Evolutionary conservation across 1,284 basidiomycete genomes (phyloP), one percentile per base, ranked within the genome.

Genomic region (Irpex rosettiformis): DNA sequence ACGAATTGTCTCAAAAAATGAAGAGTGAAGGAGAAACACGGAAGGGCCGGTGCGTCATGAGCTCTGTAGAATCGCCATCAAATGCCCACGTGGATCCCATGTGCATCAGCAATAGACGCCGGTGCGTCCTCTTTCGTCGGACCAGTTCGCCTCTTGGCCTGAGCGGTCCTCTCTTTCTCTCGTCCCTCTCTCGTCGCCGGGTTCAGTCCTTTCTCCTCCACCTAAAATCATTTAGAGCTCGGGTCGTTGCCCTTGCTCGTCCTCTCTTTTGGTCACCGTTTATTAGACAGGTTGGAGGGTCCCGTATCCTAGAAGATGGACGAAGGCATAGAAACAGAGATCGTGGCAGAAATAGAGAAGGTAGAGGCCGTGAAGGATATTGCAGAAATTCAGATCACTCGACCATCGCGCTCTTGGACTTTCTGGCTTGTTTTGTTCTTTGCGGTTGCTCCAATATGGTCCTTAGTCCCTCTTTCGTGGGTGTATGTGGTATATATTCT

Each of bases 361-460:
- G 62, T 63, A 58, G 47, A 24, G 48, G 25, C 48, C 8, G 48
- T 65, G 55, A 62, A 65, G 6, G 69, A 70, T 54, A 57, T 71
- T 57, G 64, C 71, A 33, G 73, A 75, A 52, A 59, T 57, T 22
- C 60, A 64, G 25, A 63, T 69, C 45, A 67, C 69, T 0, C 67
- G 69, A 4, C 75, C 72, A 3, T 64, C 64, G 57, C 78, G 81
- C 58, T 68, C 75, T 42, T 61, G 71, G 45, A 82, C 81, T 11
- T 91, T 83, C 68, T 89, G 86, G 65, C 28, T 81, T 56, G 83
- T 83, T 61, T 72, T 91, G 48, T 60, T 86, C 61, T 65, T 78
- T 55, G 67, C 85, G 56, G 83, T 94, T 58, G 68, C 83, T n/a
- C 85, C 87, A 10, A 69, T 94, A 56, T 92, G 90, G 86, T 79